Conservation (phyloP, 257 asterid species). For the Solanum sitiens region DNA sequence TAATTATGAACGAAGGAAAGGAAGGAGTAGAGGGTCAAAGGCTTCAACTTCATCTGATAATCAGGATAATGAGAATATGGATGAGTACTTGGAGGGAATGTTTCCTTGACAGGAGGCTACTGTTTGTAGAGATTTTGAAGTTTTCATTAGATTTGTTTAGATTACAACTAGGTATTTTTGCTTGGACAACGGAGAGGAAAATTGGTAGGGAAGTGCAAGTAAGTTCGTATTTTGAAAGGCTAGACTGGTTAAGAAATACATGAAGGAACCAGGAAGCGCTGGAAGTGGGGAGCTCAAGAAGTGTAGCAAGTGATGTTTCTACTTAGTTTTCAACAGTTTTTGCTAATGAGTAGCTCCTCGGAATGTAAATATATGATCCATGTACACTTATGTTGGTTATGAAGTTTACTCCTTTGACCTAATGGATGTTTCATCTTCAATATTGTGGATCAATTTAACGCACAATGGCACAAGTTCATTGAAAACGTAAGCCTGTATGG, state of each 20-base stretch:
- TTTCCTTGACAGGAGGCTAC: conserved; percentile 43
- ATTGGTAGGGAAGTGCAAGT: neutral
- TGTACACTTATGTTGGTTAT: neutral
- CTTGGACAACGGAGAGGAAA: neutral
- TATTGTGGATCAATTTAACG: neutral
- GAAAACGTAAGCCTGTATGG: neutral
- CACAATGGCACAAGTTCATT: neutral
- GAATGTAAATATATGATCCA: neutral
- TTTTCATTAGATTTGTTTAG: neutral
- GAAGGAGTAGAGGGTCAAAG: conserved; percentile 38
- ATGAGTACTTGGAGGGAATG: conserved; percentile 86
- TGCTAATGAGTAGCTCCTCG: neutral
- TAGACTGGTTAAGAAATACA: neutral
- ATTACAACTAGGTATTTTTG: neutral
- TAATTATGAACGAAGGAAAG: conserved; percentile 33
- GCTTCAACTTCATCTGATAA: conserved; percentile 29
- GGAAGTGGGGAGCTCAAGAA: neutral
- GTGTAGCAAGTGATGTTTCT: neutral
- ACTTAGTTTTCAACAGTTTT: neutral
- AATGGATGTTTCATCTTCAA: neutral
- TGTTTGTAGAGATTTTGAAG: neutral
- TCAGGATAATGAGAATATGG: conserved; percentile 60
- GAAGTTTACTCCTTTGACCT: neutral
- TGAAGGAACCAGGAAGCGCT: neutral
- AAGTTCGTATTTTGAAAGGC: neutral